A percentile compares a stretch with the other conserved stretches of the same genome.
Evolutionary conservation across 148 eudicot species (phyloP).

Genomic region (Salicornia ramosissima): DNA sequence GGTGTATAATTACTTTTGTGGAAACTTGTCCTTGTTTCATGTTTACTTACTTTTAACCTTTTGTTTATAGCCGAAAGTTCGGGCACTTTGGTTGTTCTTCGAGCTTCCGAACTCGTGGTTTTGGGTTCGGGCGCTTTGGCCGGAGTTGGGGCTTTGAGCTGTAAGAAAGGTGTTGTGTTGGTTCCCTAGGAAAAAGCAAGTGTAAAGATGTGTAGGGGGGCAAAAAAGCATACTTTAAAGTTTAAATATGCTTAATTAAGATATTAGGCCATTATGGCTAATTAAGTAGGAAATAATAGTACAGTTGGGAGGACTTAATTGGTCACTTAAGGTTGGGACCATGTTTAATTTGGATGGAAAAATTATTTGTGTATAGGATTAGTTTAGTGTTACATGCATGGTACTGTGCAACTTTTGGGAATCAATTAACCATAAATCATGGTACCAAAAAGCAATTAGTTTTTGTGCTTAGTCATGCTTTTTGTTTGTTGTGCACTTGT

Average conservation of each 20-base stretch:
- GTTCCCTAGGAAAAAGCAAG: no score
- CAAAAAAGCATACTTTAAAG: no score
- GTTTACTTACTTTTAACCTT: no score
- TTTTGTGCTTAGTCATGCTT: slow-evolving; percentile 9
- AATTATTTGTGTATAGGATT: slow-evolving; percentile 12
- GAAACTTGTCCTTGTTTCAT: no score
- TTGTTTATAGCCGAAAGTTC: no score
- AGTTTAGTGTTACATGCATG: slow-evolving; percentile 21
- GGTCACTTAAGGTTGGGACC: slow-evolving; percentile 17
- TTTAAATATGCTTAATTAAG: slow-evolving; percentile 18
- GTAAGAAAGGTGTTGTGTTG: no score
- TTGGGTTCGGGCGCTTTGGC: no score
- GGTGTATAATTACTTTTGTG: background rate
- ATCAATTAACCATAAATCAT: slow-evolving; percentile 16
- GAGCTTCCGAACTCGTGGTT: no score
- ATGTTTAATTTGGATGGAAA: slow-evolving; percentile 13
- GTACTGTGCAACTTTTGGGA: slow-evolving; percentile 27
- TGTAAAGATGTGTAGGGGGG: no score
- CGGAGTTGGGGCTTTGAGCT: no score
- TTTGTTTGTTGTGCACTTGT: slow-evolving; percentile 18
- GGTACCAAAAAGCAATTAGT: slow-evolving; percentile 4
- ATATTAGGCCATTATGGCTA: slow-evolving; percentile 27
- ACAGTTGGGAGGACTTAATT: background rate
- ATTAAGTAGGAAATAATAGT: slow-evolving; percentile 1
- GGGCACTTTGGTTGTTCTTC: no score